Conservation (phyloP, 139 green algal genomes). For the Chlorokybus atmophyticus region DNA sequence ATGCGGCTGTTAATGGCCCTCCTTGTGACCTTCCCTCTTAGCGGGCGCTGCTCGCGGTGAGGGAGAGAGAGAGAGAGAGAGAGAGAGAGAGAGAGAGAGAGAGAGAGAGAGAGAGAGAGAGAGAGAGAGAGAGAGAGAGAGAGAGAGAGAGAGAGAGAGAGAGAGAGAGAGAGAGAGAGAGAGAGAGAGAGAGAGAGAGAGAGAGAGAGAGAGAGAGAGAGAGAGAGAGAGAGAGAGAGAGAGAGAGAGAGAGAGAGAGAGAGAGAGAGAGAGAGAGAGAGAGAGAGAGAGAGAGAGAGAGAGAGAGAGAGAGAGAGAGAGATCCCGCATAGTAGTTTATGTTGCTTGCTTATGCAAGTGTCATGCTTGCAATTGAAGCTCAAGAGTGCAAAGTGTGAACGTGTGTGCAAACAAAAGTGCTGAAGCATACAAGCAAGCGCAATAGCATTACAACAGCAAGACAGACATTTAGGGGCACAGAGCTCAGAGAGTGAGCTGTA, state of each 20-base stretch:
- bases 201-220: constrained; percentile 1
- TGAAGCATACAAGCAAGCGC: too few relatives aligned
- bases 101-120: constrained; percentile 1
- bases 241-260: constrained; percentile 3
- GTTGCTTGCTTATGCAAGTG: too few relatives aligned
- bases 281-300: constrained; percentile 3
- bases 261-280: constrained; percentile 3
- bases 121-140: not conserved
- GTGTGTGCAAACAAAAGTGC: too few relatives aligned
- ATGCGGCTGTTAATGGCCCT: too few relatives aligned
- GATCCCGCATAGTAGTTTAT: not conserved
- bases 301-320: constrained; percentile 3
- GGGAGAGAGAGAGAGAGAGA: constrained; percentile 3
- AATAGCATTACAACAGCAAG: too few relatives aligned
- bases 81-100: constrained; percentile 3
- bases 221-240: not conserved
- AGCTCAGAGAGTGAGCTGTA: too few relatives aligned
- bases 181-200: not conserved
- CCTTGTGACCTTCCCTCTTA: too few relatives aligned
- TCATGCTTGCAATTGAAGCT: too few relatives aligned
- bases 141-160: constrained; percentile 1
- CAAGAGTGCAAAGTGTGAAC: too few relatives aligned
- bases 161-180: constrained; percentile 1
- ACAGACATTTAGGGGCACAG: too few relatives aligned
- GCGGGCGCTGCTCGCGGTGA: too few relatives aligned